Evolutionary conservation across 306 rosid genomes (phyloP).

Genomic region (Pueraria montana): DNA sequence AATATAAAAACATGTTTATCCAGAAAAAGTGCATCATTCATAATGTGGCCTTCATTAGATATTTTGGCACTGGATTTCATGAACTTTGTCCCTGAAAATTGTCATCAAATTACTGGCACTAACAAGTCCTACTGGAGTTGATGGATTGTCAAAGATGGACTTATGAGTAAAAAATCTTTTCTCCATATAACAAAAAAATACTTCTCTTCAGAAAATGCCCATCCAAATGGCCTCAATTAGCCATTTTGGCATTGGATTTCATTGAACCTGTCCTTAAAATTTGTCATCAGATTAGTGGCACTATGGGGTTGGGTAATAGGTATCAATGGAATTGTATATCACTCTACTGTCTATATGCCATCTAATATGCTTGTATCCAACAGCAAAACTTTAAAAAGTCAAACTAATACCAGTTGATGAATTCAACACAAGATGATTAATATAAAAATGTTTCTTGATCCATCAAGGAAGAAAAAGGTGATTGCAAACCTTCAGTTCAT

Average conservation of each 20-base stretch:
- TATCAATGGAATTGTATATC: neutral
- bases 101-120: neutral
- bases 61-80: slow-evolving; percentile 17
- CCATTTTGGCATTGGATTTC: slow-evolving; percentile 31
- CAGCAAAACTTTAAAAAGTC: neutral
- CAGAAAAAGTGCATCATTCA: neutral
- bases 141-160: neutral
- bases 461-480: slow-evolving; percentile 10
- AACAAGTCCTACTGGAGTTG: neutral
- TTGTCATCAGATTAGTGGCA: neutral
- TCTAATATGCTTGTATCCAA: slow-evolving; percentile 13
- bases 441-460: neutral
- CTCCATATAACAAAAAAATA: neutral
- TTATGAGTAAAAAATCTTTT: neutral
- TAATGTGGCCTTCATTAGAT: neutral
- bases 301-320: neutral
- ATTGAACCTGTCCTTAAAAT: slow-evolving; percentile 9
- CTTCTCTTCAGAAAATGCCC: neutral
- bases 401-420: slow-evolving; percentile 14
- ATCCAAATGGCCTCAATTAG: neutral
- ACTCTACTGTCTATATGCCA: neutral
- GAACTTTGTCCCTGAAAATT: neutral
- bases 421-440: slow-evolving; percentile 11
- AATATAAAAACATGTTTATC: neutral
- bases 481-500: slow-evolving; percentile 89